Evolutionary conservation across 2,329 filamentous ascomycete genomes (phyloP).

Genomic region (Delphinella strobiligena): DNA sequence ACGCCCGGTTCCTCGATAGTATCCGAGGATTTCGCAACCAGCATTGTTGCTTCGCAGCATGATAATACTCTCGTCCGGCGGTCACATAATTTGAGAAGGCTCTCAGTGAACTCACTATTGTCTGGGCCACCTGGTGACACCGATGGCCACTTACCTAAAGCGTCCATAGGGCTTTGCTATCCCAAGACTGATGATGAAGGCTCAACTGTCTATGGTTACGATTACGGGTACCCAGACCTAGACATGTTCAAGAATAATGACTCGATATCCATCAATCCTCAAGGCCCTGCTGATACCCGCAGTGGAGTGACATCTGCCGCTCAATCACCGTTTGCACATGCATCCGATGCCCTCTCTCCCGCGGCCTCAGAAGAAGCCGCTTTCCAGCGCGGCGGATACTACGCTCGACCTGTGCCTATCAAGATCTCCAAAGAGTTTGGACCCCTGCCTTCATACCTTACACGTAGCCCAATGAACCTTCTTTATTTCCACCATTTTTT

Average conservation of each 20-base stretch:
- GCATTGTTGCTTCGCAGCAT: too few species aligned
- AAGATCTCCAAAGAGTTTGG: slow-evolving; percentile 46
- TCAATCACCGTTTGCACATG: neutral
- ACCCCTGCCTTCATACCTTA: slow-evolving; percentile 43
- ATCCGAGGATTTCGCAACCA: slow-evolving; percentile 24
- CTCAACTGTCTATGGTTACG: slow-evolving; percentile 52
- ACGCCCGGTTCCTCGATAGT: slow-evolving; percentile 31
- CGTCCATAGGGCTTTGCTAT: neutral
- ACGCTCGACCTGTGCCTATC: slow-evolving; percentile 55
- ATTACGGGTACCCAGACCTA: slow-evolving; percentile 56
- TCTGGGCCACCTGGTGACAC: slow-evolving; percentile 35
- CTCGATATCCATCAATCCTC: slow-evolving; percentile 44
- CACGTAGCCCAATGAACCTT: slow-evolving; percentile 68
- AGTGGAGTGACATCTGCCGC: slow-evolving; percentile 1
- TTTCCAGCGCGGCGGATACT: slow-evolving; percentile 54
- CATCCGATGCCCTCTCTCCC: slow-evolving; percentile 21
- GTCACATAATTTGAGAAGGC: slow-evolving; percentile 35
- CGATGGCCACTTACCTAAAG: neutral
- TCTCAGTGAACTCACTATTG: slow-evolving; percentile 56
- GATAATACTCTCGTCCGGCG: too few species aligned
- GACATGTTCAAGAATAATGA: slow-evolving; percentile 65
- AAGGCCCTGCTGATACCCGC: slow-evolving; percentile 3
- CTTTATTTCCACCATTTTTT: slow-evolving; percentile 65
- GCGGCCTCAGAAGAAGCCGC: slow-evolving; percentile 16
- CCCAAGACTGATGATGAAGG: slow-evolving; percentile 5